Evolutionary conservation across 257 asterid species (phyloP), one percentile per base, ranked within the genome.

Genomic region (Penstemon barbatus): DNA sequence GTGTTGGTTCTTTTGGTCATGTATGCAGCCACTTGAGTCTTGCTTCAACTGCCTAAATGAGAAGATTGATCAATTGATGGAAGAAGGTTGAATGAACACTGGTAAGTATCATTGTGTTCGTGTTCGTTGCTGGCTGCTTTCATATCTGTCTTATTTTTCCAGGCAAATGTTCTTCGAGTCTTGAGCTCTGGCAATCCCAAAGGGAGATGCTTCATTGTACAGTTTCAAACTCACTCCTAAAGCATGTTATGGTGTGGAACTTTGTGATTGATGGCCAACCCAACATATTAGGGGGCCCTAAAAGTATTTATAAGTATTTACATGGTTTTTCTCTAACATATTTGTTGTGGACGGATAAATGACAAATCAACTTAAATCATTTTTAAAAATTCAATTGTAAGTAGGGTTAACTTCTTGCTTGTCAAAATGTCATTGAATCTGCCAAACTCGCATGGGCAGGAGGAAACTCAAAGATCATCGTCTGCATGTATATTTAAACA

Each of bases 61-160:
- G 63, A 44, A 42, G 51, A 66, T 64, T 43, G 53, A 53, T 48
- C 11, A 8, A 51, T n/a, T 50, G 46, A 54, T 12, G 56, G 8
- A 6, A 36, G 58, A 67, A 66, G 13, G 33, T 38, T 36, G 48
- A 38, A 46, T 12, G 52, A 50, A 54, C 44, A 46, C 51, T 46
- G 89, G 86, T 81, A 81, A 79, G 86, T 84, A 65, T 65, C 33
- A 25, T 25, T 25, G 33, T 25, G 33, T 25, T 25, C 33, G 19
- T 49, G 73, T 73, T 78, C 73, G 62, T 78, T 50, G 84, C 85
- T 83, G 85, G 85, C 82, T 83, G 85, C 82, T 83, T 73, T 78
- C 88, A 68, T 75, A 46, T 54, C 67, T 77, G 77, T 80, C 67
- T 74, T 70, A 18, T 64, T 62, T 74, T 78, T 69, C 77, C 78